Evolutionary conservation across 768 basidiomycete species (phyloP), one percentile per base, ranked within the genome.

Genomic region (Mrakia hoshinonis): DNA sequence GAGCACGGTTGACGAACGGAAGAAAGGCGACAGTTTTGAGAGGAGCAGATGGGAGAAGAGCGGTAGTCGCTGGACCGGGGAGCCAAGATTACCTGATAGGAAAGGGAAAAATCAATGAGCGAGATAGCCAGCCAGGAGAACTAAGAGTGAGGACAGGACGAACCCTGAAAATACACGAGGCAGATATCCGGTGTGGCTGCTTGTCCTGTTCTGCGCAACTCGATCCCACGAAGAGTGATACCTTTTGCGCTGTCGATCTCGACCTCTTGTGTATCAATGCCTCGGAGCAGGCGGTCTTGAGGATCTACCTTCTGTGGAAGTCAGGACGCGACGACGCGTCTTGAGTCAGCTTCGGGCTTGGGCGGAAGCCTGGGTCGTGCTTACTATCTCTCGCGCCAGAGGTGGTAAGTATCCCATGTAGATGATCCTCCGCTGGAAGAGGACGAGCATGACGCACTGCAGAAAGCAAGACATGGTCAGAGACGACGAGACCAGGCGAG

Each of bases 351-450:
- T 10, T 26, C 24, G 43, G 6, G 13, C 22, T 7, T 15, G 4
- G 58, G 6, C 36, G 4, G 9, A 20, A 24, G 6, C 4, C 9
- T 9, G 54, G 31, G 26, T 26, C 6, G 11, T 18, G 34, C 67
- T 9, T 11, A 52, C 38, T 7, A 39, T 55, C 1, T 49, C 74
- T 22, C 83, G 78, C 3, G 82, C 79, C 20, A 81, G 81, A 0
- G 80, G 78, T 1, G 84, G 84, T 0, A 79, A 79, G 47, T 83
- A 83, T 0, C 82, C 81, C 81, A 85, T 83, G 76, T 85, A 85
- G 26, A 85, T 83, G 48, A 85, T 80, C 61, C 81, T 81, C 2
- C 84, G 80, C 54, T 71, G 70, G 62, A 85, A 83, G 0, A 83
- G 34, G 4, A 84, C 75, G 76, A 85, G 78, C 79, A 84, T 81